Evolutionary conservation across 2,329 filamentous ascomycete genomes (phyloP), one percentile per base, ranked within the genome.

Genomic region (Trichoderma oligosporum): DNA sequence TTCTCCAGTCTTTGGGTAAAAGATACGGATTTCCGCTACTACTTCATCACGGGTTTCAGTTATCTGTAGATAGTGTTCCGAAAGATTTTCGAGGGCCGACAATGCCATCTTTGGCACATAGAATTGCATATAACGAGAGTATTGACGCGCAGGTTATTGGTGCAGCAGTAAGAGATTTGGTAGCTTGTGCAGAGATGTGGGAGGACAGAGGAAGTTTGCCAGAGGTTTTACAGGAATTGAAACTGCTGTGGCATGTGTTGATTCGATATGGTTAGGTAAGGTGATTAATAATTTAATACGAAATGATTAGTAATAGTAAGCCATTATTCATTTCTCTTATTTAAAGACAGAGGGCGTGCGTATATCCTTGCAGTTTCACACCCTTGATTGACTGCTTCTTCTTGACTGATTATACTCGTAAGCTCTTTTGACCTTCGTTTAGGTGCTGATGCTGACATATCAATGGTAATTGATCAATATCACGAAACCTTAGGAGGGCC

Each of bases 61-160:
- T 64, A 18, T 12, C 16, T 12, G 39, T 42, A 20, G 48, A 12
- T 2, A 47, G 16, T 4, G 41, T 63, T 14, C 62, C 63, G 20
- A 2, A 14, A 8, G 58, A 65, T 33, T 65, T 62, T 25, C 46
- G 62, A 9, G 63, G 62, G 2, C 61, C 63, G 16, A 61, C 56
- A 7, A 61, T 65, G 61, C 61, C 59, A 7, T 60, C 58, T 2
- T 35, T 63, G 5, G 61, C 62, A 3, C 36, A 36, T 16, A 33
- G 60, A 25, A 47, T 64, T 11, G 58, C 60, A 5, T 35, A 31
- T 9, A 39, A 38, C 11, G 55, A 56, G 3, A 35, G 18, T n/a
- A 57, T 62, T 22, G 56, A 59, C 35, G 39, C 29, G n/a, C 36
- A 52, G 7, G 14, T n/a, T 11, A 46, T 57, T 41, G 56, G 56